Evolutionary conservation across 805 yeast genomes (phyloP), one percentile per base, ranked within the genome.

Genomic region (Metschnikowia vanudenii): DNA sequence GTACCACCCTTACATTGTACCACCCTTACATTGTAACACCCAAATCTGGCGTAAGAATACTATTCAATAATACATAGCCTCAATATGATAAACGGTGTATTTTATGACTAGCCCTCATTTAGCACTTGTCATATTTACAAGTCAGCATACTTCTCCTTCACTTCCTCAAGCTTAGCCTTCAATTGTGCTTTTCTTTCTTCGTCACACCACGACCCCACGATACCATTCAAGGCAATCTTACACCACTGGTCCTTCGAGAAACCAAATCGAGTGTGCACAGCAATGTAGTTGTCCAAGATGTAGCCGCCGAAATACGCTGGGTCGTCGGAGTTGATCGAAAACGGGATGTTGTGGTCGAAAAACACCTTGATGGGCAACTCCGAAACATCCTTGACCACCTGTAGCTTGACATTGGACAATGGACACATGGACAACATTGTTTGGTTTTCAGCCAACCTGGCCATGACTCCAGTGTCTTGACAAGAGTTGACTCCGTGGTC

Each of bases 231-330:
- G 2, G 88, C 88, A 54, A 87, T 80, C 44, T 57, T 63, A 40
- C 72, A 70, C 94, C 94, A 88, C 37, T 80, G 77, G 13, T 74
- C 67, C 46, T 75, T 59, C 38, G 76, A 68, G 67, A 88, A 82
- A 4, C 82, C 81, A 64, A 87, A 87, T 52, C 76, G 73, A 44
- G 78, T 71, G 51, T 85, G 86, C 24, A 85, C 87, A 31, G 76
- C 78, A 26, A 77, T 60, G 63, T 86, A 87, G 65, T 86, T 87
- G 60, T 87, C 92, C 53, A 87, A 68, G 53, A 86, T 80, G 65
- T 85, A 86, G n/a, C 89, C 92, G 39, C 92, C 92, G 60, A 87
- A 87, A 62, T 87, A 87, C 3, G 94, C 70, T 17, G 69, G 69
- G 48, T 65, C 71, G 45, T 65, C 68, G 3, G 87, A 81, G 64